Conservation (phyloP, 768 basidiomycete genomes). For the Auricularia cornea region DNA sequence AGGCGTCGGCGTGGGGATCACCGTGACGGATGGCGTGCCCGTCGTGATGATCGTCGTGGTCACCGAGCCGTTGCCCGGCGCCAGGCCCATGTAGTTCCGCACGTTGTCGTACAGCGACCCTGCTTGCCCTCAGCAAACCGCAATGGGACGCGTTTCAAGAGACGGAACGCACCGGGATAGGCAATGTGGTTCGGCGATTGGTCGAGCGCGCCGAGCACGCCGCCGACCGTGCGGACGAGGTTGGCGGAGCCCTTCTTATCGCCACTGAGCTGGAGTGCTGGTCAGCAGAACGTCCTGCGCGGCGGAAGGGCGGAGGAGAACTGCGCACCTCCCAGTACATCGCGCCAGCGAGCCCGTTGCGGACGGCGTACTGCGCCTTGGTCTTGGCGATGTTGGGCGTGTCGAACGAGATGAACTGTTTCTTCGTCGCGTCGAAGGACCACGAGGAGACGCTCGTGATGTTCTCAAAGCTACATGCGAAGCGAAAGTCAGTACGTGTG, state of each 20-base stretch:
- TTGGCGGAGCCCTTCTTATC: constrained; percentile 53
- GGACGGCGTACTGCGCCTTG: constrained; percentile 61
- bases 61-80: not conserved
- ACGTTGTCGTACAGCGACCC: constrained; percentile 41
- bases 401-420: constrained; percentile 71
- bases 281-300: not conserved
- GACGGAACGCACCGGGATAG: not conserved
- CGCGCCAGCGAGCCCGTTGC: constrained; percentile 50
- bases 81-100: constrained; percentile 47
- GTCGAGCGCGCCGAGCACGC: constrained; percentile 46
- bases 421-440: constrained; percentile 60
- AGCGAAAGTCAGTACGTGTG: too few species aligned
- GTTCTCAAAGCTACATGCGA: constrained; percentile 50
- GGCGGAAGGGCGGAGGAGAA: not conserved
- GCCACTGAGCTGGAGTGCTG: constrained; percentile 37
- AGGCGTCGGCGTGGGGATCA: constrained; percentile 16
- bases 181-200: constrained; percentile 27
- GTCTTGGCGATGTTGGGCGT: constrained; percentile 54
- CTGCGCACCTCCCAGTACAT: constrained; percentile 53
- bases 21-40: constrained; percentile 8
- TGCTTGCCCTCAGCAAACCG: not conserved
- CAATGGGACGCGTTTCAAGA: not conserved
- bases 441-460: constrained; percentile 63
- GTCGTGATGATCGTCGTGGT: constrained; percentile 4
- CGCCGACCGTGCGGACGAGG: constrained; percentile 44